Evolutionary conservation across 192 early-diverging fungal genomes (phyloP), one percentile per base, ranked within the genome.

Genomic region (Phlyctochytrium arcticum): DNA sequence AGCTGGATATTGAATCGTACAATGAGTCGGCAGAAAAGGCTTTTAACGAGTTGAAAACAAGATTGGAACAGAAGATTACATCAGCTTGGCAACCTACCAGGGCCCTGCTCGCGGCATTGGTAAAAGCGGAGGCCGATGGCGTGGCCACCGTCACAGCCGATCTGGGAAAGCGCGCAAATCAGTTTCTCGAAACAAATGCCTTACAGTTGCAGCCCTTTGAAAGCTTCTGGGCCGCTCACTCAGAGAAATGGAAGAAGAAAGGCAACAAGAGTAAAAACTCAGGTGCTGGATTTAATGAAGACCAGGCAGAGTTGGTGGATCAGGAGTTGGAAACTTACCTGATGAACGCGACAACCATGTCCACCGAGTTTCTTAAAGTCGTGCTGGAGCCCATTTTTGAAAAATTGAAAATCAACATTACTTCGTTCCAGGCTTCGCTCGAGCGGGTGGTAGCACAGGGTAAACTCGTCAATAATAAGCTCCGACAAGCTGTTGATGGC

Each of bases 201-300:
- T 12, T 53, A 12, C 17, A 17, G 50, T 27, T 53, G 2, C 0
- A 24, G 24, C 17, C 2, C 3, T 53, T 53, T 27, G 50, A 53
- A 15, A 24, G 24, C 17, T 53, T 53, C 3, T 53, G 50, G 50
- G 26, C 17, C 26, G 17, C 50, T 15, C 12, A 53, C 1, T 19
- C 50, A 12, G 50, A 53, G 24, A 53, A 53, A 24, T 53, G 50
- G 50, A 53, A 53, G 26, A 53, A 53, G 50, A 53, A 53, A 24
- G n/a, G 19, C 12, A 26, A 26, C 17, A 53, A 53, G 50, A 24
- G 12, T 1, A 53, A 53, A 12, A n/a, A n/a, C n/a, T n/a, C n/a
- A n/a, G n/a, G n/a, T n/a, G n/a, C n/a, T n/a, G n/a, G n/a, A n/a
- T n/a, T n/a, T n/a, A n/a, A n/a, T n/a, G n/a, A n/a, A n/a, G n/a